A percentile compares a stretch with the other conserved stretches of the same genome.
Conservation (phyloP, 352 stramenopile genomes). For the Paralagenidium karlingii region DNA sequence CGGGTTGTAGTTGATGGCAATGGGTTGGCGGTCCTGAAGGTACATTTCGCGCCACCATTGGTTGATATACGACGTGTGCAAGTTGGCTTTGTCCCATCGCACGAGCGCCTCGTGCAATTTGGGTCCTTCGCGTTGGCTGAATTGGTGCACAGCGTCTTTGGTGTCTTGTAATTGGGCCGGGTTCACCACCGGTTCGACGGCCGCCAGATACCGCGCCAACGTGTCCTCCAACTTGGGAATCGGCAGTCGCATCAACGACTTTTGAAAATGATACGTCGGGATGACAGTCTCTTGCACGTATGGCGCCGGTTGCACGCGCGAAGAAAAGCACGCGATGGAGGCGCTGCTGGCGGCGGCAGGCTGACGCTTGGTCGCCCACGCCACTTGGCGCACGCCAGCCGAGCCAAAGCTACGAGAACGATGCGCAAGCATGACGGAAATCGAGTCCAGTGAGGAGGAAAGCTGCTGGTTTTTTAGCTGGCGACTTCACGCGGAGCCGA, state of each 20-base stretch:
- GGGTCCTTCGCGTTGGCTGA: constrained; percentile 36
- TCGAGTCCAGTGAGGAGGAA: no score
- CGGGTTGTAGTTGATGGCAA: constrained; percentile 87
- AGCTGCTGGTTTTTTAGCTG: no score
- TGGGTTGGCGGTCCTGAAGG: constrained; percentile 66
- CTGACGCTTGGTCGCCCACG: no score
- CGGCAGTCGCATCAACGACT: constrained; percentile 70
- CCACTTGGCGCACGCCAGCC: no score
- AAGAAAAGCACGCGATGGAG: no score
- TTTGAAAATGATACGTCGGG: constrained; percentile 82
- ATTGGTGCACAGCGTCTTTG: constrained; percentile 35
- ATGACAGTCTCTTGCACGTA: constrained; percentile 83
- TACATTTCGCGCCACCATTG: constrained; percentile 91
- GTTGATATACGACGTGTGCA: constrained; percentile 87
- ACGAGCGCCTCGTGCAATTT: constrained; percentile 66
- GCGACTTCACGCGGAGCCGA: no score
- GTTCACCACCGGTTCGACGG: constrained; percentile 62
- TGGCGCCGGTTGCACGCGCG: no score
- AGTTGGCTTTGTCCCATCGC: constrained; percentile 59
- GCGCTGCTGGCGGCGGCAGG: no score
- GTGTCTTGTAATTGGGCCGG: constrained; percentile 40
- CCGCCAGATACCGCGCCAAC: constrained; percentile 55
- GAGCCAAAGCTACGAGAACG: no score
- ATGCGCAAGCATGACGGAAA: no score
- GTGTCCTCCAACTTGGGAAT: constrained; percentile 82